Evolutionary conservation across 805 yeast genomes (phyloP).

Genomic region (Wickerhamiella qilinensis): DNA sequence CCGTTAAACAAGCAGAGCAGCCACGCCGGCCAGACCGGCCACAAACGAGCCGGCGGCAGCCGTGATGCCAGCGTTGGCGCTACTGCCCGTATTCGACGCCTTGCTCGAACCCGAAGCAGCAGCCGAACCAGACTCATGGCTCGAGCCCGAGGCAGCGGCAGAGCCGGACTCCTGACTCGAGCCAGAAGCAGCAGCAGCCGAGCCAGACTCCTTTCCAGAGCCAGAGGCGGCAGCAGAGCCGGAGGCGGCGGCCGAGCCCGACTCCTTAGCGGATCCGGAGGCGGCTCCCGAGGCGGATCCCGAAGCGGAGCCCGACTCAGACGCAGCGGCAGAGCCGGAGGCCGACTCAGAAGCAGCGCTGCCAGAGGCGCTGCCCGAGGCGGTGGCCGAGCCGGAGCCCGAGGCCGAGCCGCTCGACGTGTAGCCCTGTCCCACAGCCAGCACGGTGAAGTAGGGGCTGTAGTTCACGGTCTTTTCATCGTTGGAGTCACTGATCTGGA

Average conservation of each 20-base stretch:
- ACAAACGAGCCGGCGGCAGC: slow-evolving; percentile 3
- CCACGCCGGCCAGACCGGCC: slow-evolving; percentile 1
- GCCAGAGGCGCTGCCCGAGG: neutral
- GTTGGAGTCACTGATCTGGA: slow-evolving; percentile 14
- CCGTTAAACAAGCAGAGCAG: neutral
- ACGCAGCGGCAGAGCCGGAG: neutral
- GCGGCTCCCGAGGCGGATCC: slow-evolving; percentile 1
- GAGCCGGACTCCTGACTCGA: neutral
- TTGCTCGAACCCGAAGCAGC: neutral
- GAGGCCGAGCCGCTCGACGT: neutral
- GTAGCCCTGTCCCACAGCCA: slow-evolving; percentile 4
- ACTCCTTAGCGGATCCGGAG: neutral
- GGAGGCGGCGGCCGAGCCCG: slow-evolving; percentile 1
- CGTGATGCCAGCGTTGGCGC: neutral
- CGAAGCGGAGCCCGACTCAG: slow-evolving; percentile 1
- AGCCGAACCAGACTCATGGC: neutral
- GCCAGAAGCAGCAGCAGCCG: neutral
- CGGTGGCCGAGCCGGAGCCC: neutral
- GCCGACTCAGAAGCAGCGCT: neutral
- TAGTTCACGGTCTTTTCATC: slow-evolving; percentile 12
- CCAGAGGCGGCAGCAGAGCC: slow-evolving; percentile 2
- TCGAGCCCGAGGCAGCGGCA: neutral
- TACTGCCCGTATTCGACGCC: neutral
- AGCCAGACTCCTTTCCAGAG: neutral
- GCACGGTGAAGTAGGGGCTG: slow-evolving; percentile 9